A percentile compares a stretch with the other conserved stretches of the same genome.
Evolutionary conservation across 148 eudicot species (phyloP).

Genomic region (Chenopodium album): DNA sequence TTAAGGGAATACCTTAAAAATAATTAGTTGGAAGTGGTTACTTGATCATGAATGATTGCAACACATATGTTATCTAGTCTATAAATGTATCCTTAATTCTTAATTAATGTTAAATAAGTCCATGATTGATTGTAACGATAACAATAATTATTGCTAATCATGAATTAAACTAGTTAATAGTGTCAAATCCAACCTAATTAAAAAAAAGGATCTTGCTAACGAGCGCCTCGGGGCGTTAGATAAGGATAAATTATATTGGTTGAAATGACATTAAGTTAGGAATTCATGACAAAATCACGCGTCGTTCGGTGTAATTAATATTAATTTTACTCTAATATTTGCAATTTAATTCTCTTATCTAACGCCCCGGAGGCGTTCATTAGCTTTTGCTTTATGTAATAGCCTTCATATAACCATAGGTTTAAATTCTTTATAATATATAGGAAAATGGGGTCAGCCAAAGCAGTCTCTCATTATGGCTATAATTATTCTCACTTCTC

Average conservation of each 20-base stretch:
- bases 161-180: neutral
- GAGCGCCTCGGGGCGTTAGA: too few relatives aligned
- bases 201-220: too few relatives aligned
- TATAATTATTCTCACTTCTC: conserved; percentile 6
- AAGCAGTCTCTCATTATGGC: neutral
- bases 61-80: neutral
- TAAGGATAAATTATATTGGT: too few relatives aligned
- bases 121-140: neutral
- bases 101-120: neutral
- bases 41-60: neutral
- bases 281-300: too few relatives aligned
- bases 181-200: neutral
- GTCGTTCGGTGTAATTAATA: too few relatives aligned
- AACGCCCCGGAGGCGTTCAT: too few relatives aligned
- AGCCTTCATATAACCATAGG: neutral
- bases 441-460: neutral
- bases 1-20: too few relatives aligned
- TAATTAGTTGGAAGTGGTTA: neutral
- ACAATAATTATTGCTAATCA: neutral
- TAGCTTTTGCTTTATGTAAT: neutral
- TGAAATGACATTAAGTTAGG: too few relatives aligned
- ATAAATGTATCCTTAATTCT: too few relatives aligned
- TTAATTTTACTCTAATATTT: too few relatives aligned
- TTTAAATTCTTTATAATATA: neutral
- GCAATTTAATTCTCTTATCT: too few relatives aligned